These are phyloP conservation scores for Cercospora sesami DNA, from an alignment of 2,329 filamentous ascomycete species.

Conservation along the genomic window DNA sequence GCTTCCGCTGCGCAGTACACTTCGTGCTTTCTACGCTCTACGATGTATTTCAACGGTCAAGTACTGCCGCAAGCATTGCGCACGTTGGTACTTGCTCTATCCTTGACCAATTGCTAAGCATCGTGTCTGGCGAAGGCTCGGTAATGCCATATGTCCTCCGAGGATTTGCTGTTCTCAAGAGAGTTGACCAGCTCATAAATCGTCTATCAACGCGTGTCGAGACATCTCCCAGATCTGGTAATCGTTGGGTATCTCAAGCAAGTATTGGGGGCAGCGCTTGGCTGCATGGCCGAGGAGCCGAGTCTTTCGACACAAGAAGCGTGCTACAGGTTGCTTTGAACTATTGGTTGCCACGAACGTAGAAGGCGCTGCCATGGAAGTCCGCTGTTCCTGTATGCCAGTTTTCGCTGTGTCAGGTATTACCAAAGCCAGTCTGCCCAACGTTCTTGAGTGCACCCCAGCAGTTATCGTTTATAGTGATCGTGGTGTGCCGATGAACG, in stretches of 20 bases:
- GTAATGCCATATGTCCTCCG: background rate
- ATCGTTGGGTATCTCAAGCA: background rate
- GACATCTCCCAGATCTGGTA: background rate
- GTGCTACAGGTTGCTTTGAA: background rate
- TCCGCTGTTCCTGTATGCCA: background rate
- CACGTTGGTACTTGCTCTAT: background rate
- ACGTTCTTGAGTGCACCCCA: background rate
- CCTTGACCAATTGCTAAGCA: background rate
- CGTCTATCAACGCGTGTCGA: background rate
- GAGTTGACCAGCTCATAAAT: background rate
- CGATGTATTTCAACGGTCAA: background rate
- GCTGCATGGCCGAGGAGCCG: slow-evolving; percentile 5
- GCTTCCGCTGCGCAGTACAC: background rate
- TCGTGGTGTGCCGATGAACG: background rate
- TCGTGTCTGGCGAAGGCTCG: background rate
- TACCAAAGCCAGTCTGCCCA: background rate
- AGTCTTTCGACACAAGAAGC: background rate
- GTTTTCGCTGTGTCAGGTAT: background rate
- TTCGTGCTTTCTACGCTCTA: background rate
- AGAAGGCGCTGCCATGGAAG: background rate
- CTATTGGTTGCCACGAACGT: background rate
- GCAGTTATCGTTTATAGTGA: background rate
- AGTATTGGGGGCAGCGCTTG: background rate
- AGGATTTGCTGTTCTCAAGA: background rate
- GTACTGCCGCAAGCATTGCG: background rate